Evolutionary conservation across 75 land plant genomes (phyloP), one percentile per base, ranked within the genome.

Genomic region (Chamaecyparis obtusa): DNA sequence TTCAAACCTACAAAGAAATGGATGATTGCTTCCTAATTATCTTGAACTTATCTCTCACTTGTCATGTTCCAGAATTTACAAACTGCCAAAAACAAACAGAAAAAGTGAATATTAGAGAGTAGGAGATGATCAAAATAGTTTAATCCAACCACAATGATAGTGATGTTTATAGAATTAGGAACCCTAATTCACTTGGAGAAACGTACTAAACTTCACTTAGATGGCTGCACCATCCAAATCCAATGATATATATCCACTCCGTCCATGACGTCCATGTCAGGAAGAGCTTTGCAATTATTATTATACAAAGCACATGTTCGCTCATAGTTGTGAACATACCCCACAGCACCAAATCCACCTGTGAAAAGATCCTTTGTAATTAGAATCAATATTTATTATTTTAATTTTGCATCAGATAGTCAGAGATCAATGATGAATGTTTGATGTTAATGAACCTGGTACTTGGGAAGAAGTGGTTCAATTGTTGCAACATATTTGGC

Each of bases 301-400:
- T 89, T 37, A 84, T 90, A 95, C 3, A 96, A 67, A 2, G 94
- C 94, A 84, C 96, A 96, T 1, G 98, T 92, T 64, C 98, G 90
- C 87, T 96, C 98, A 57, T 96, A 96, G 86, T 94, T 96, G 79
- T 96, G 98, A 27, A 95, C 98, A 84, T 96, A 17, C 98, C 97
- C 89, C 94, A 94, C 37, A 94, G 41, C 32, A 83, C 98, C 41
- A 96, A 84, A 87, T 96, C 96, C 67, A 96, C 98, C 98, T 96
- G 89, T 32, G 15, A 78, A n/a, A 30, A 74, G 5, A 39, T 64
- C 69, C 64, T 24, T 67, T 5, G n/a, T n/a, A n/a, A 8, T 27
- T 24, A 67, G 30, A 39, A 67, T 67, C 30, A 67, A 27, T 24
- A 67, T 24, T 21, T 21, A 27, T 67, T 67, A 39, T 39, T n/a